Conservation (phyloP, 2,329 filamentous ascomycete species). For the Trichophyton schoenleinii region DNA sequence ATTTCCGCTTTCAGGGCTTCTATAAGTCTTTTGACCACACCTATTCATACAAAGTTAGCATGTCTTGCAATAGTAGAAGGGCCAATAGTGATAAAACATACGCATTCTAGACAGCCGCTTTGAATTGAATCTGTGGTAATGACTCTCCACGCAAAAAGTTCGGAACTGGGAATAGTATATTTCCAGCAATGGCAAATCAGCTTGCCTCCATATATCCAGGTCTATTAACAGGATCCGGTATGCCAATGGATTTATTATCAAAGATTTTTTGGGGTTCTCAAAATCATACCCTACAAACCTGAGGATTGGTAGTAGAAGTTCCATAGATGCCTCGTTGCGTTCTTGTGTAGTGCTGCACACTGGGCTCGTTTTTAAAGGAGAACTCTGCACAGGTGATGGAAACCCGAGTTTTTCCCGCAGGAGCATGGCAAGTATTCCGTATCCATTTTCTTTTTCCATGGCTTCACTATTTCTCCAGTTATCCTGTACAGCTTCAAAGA, state of each 20-base stretch:
- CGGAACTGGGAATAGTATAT: conserved; percentile 89
- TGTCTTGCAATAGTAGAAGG: conserved; percentile 11
- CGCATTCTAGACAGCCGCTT: conserved; percentile 80
- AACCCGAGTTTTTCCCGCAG: conserved; percentile 62
- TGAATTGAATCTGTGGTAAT: conserved; percentile 83
- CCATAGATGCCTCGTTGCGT: conserved; percentile 39
- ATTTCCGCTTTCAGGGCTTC: conserved; percentile 81
- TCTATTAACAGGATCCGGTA: conserved; percentile 88
- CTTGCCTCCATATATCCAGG: conserved; percentile 81
- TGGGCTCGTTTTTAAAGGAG: conserved; percentile 34
- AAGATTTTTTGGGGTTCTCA: conserved; percentile 66
- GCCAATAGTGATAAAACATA: conserved; percentile 37
- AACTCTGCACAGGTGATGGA: conserved; percentile 16
- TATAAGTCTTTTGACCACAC: conserved; percentile 77
- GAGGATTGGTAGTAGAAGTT: conserved; percentile 64
- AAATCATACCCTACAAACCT: conserved; percentile 82
- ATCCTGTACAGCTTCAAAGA: conserved; percentile 73
- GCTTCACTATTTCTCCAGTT: conserved; percentile 98
- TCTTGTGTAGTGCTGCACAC: conserved; percentile 32
- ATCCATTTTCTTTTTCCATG: conserved; percentile 92
- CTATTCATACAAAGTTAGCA: conserved; percentile 34
- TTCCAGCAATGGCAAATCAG: conserved; percentile 62
- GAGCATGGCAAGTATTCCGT: conserved; percentile 72
- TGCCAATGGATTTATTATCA: conserved; percentile 89
- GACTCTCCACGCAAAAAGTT: conserved; percentile 78